Base-by-base conservation (phyloP, 2,329 filamentous ascomycete genomes). In the Colletotrichum sp. region DNA sequence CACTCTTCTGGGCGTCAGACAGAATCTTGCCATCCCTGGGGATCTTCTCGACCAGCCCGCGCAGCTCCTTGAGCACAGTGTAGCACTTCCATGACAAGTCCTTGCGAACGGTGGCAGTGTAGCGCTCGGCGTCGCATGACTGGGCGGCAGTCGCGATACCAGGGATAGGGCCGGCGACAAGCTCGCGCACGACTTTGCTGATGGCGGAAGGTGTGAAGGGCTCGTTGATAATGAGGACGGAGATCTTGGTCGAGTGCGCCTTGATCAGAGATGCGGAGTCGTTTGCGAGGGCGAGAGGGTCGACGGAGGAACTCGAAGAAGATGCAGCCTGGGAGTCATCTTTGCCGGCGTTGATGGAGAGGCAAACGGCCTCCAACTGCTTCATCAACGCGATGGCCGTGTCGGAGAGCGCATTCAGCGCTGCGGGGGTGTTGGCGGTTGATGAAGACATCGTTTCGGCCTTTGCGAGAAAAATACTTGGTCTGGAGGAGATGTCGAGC, bases 221-320 rank as follows among this genome's bases (percentile, higher is more conserved):
- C 21, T 95, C 91, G 80, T 95, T 98, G 80, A 97, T 94, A 2
- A 97, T 91, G 15, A 98, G 90, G 1, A 98, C 92, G 0, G 95
- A 96, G 30, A 98, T 89, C 77, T 98, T 98, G 8, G 96, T 98
- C 3, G 93, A 91, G 82, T 98, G 95, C 0, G 96, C 95, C 82
- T 92, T 93, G 75, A 98, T 91, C 7, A 97, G 88, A 30, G 89
- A 91, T 1, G 95, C 91, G 1, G 94, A 90, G 80, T 96, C 93
- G 79, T 91, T 90, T 38, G 96, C 91, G 73, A 96, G 89, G 16
- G 91, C 86, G 28, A 98, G 89, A 12, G 92, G 88, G 77, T 94
- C 84, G 81, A 91, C 78, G n/a, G 82, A 75, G 16, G 81, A 61
- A n/a, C 76, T 24, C 60, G 58, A 24, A 28, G 75, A 32, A 8